phyloP scores from a whole-genome alignment of 495 filamentous ascomycete species.

The Xanthoparmelia taractica region DNA sequence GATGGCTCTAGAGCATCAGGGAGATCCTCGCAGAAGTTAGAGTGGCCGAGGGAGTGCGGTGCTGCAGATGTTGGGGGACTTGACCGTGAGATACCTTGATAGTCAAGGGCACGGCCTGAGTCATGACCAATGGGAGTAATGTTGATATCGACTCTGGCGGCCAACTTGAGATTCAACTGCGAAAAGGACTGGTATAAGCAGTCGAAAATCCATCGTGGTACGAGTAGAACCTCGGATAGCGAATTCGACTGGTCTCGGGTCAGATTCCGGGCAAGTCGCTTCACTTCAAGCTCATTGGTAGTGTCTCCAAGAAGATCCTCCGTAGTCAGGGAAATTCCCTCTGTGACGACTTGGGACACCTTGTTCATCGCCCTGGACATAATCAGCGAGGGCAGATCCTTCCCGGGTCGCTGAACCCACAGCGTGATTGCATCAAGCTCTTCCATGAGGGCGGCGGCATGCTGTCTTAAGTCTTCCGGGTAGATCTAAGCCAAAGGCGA shows the following conservation, averaged over 20 bases:
- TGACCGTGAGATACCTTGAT: not conserved
- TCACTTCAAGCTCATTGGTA: not conserved
- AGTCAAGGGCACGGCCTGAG: not conserved
- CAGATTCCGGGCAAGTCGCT: not conserved
- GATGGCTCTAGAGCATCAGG: not conserved
- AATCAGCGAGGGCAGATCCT: not conserved
- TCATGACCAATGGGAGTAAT: not conserved
- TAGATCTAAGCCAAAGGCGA: not conserved
- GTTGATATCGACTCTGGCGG: not conserved
- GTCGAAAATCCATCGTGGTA: not conserved
- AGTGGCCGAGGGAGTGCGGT: not conserved
- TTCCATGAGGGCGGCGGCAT: not conserved
- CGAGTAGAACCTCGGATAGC: too few species aligned
- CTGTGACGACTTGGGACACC: not conserved
- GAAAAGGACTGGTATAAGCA: not conserved
- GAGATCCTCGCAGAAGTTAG: not conserved
- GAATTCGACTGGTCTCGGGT: not conserved
- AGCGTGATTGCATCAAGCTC: not conserved
- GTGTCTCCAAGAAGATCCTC: not conserved
- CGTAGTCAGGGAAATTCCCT: not conserved
- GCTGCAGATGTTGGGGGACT: not conserved
- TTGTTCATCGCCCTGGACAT: not conserved
- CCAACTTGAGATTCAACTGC: not conserved
- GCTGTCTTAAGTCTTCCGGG: not conserved
- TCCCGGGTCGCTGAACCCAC: not conserved